Evolutionary conservation across 306 rosid species (phyloP).

Genomic region (Inga oerstediana): DNA sequence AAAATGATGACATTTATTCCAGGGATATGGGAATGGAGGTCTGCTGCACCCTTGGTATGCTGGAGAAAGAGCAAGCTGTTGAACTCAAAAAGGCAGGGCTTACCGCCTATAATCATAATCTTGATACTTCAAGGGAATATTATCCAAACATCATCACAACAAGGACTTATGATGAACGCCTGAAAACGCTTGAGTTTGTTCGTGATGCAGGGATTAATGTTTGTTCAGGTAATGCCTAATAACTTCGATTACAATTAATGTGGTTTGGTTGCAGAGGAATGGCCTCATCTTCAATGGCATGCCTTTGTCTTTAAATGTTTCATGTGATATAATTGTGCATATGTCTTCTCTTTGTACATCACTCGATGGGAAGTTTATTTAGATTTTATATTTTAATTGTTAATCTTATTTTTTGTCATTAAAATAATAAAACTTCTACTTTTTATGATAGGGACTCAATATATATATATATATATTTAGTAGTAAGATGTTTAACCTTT

Average conservation of each 20-base stretch:
- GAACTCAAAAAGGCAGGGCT: constrained; percentile 95
- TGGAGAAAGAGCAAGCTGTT: constrained; percentile 88
- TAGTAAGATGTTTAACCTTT: neutral
- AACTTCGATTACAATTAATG: constrained; percentile 14
- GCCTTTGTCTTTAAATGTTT: neutral
- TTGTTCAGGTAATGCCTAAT: constrained; percentile 71
- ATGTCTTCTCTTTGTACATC: neutral
- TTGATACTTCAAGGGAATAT: constrained; percentile 95
- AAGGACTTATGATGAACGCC: constrained; percentile 90
- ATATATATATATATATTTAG: neutral
- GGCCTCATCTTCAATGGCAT: neutral
- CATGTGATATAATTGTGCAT: neutral
- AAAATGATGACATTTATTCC: constrained; percentile 28
- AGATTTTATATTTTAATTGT: neutral
- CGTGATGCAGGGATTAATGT: constrained; percentile 98
- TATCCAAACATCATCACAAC: constrained; percentile 94
- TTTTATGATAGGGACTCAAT: neutral
- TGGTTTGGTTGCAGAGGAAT: neutral
- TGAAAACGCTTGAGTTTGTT: constrained; percentile 84
- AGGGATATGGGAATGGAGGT: constrained; percentile 99
- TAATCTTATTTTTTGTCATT: neutral
- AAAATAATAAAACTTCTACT: neutral
- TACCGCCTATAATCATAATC: constrained; percentile 97
- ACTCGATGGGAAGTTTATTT: neutral
- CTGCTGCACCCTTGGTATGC: constrained; percentile 98